These are phyloP conservation scores for Fagopyrum esculentum DNA, from an alignment of 148 eudicot genomes.

Conservation along the genomic window DNA sequence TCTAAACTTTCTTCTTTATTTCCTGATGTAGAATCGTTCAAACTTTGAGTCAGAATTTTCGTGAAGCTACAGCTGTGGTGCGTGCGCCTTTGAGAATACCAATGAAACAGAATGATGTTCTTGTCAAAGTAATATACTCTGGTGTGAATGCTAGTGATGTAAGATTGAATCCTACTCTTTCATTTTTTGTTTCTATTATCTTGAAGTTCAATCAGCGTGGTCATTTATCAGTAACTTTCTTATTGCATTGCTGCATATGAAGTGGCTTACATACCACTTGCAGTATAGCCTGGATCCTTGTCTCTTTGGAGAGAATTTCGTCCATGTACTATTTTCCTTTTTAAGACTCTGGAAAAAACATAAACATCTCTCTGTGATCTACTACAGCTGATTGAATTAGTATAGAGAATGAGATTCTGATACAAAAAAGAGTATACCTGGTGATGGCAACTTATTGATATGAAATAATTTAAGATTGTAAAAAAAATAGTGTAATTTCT, in stretches of 20 bases:
- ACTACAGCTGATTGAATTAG: too few relatives aligned
- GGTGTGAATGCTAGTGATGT: conserved; percentile 99
- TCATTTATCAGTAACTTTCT: background rate
- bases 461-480: too few relatives aligned
- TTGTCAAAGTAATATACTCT: conserved; percentile 76
- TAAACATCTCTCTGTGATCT: too few relatives aligned
- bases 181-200: background rate
- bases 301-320: background rate
- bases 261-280: background rate
- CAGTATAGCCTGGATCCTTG: background rate
- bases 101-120: conserved; percentile 61
- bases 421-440: too few relatives aligned
- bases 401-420: background rate
- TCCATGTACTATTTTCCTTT: background rate
- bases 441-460: too few relatives aligned
- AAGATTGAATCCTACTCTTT: conserved; percentile 25
- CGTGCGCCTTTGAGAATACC: conserved; percentile 52
- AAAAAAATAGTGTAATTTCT: too few relatives aligned
- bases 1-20: conserved; percentile 18
- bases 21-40: conserved; percentile 54
- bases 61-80: conserved; percentile 65
- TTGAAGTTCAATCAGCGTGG: background rate
- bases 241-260: background rate
- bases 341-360: too few relatives aligned
- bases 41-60: conserved; percentile 79